Percentiles rank a stretch among this genome's conserved stretches.
These are phyloP conservation scores for Heliamphora exappendiculata DNA, from an alignment of 148 eudicot genomes.

Conservation along the genomic window DNA sequence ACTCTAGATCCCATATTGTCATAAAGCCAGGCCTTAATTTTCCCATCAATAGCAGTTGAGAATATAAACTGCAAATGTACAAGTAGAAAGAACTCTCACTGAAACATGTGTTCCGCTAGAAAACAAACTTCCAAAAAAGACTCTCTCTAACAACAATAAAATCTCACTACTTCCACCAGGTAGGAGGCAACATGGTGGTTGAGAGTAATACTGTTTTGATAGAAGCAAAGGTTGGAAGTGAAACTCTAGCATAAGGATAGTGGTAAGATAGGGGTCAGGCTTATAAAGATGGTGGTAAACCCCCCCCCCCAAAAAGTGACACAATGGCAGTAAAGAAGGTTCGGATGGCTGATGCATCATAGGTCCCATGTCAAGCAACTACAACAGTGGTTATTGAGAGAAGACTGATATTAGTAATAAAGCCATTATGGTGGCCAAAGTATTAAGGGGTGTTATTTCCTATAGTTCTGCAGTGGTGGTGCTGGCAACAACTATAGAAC, in stretches of 20 bases:
- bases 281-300: not conserved
- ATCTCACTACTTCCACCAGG: not conserved
- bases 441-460: not conserved
- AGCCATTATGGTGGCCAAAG: not conserved
- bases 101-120: not conserved
- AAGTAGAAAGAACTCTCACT: slow-evolving; percentile 17
- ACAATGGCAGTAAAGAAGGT: not conserved
- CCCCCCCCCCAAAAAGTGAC: not conserved
- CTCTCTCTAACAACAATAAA: not conserved
- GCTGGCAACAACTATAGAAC: not conserved
- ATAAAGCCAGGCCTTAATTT: slow-evolving; percentile 94
- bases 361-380: too few species aligned
- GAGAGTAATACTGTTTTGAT: not conserved
- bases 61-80: slow-evolving; percentile 61
- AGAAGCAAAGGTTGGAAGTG: not conserved
- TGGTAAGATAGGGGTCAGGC: not conserved
- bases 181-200: not conserved
- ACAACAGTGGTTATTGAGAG: not conserved
- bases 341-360: too few species aligned
- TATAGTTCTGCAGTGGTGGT: not conserved
- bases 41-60: slow-evolving; percentile 91
- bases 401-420: not conserved
- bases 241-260: not conserved
- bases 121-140: slow-evolving; percentile 2
- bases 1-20: slow-evolving; percentile 86